These are phyloP conservation scores for Symbiodinium pilosum DNA, from an alignment of 73 alveolate species.

Conservation along the genomic window DNA sequence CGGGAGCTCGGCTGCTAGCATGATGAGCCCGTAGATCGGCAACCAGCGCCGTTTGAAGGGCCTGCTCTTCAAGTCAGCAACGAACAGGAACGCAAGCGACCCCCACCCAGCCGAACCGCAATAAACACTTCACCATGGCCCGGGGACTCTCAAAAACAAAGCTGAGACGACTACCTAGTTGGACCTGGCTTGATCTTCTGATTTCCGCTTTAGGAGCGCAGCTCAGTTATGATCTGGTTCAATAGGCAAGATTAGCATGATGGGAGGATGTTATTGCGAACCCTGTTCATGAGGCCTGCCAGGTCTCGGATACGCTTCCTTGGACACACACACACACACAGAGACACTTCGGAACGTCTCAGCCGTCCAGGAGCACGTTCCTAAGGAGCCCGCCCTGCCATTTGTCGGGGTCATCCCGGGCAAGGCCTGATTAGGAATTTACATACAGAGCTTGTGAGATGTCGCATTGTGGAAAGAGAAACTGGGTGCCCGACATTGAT, in stretches of 20 bases:
- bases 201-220: neutral
- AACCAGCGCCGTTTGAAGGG: neutral
- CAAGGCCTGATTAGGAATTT: neutral
- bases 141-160: neutral
- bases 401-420: neutral
- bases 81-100: too few species aligned
- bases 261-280: too few species aligned
- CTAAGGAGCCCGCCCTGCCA: neutral
- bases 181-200: neutral
- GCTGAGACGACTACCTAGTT: neutral
- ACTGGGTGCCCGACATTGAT: neutral
- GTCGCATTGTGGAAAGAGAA: too few species aligned
- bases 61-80: too few species aligned
- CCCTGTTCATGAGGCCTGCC: too few species aligned
- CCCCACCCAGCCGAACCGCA: too few species aligned
- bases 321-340: neutral
- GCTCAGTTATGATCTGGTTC: neutral
- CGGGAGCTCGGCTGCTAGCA: neutral
- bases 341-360: too few species aligned
- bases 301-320: neutral
- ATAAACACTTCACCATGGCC: neutral
- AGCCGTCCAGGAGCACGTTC: neutral
- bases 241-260: too few species aligned
- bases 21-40: neutral
- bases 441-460: too few species aligned